phyloP scores from a whole-genome alignment of 192 early-diverging fungal genomes.

The Radiomyces spectabilis region DNA sequence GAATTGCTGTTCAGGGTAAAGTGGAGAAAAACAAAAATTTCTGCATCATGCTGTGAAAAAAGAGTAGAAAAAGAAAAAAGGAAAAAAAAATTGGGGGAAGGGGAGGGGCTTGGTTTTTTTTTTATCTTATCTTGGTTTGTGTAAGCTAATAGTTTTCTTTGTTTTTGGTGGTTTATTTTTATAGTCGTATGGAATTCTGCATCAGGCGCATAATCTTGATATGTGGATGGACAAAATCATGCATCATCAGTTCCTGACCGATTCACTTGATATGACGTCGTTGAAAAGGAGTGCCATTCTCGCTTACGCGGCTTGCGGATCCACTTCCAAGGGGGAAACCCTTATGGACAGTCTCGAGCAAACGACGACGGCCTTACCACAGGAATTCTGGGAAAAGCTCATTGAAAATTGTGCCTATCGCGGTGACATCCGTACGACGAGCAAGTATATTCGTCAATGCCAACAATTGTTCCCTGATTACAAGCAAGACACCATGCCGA shows the following conservation, averaged over 20 bases:
- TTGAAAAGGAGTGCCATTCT: neutral
- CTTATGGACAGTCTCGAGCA: slow-evolving; percentile 1
- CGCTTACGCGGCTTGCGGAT: slow-evolving; percentile 10
- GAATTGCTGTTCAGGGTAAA: slow-evolving; percentile 18
- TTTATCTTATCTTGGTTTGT: neutral
- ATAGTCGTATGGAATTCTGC: neutral
- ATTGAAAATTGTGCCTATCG: slow-evolving; percentile 10
- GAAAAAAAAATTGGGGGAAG: neutral
- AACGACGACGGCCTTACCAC: neutral
- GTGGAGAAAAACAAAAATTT: no score
- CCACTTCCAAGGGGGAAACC: neutral
- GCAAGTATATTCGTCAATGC: slow-evolving; percentile 1
- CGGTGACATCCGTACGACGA: neutral
- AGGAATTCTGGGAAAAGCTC: neutral
- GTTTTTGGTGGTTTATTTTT: neutral
- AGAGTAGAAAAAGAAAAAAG: neutral
- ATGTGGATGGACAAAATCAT: no score
- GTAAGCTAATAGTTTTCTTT: neutral
- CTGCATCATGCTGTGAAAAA: neutral
- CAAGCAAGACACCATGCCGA: slow-evolving; percentile 6
- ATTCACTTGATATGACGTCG: neutral
- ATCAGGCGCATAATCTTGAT: no score
- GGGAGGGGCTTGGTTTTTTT: neutral
- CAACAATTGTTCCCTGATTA: neutral
- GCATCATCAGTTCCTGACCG: no score